These are phyloP conservation scores for Pseudonectria foliicola DNA, from an alignment of 2,329 filamentous ascomycete species.

Conservation along the genomic window DNA sequence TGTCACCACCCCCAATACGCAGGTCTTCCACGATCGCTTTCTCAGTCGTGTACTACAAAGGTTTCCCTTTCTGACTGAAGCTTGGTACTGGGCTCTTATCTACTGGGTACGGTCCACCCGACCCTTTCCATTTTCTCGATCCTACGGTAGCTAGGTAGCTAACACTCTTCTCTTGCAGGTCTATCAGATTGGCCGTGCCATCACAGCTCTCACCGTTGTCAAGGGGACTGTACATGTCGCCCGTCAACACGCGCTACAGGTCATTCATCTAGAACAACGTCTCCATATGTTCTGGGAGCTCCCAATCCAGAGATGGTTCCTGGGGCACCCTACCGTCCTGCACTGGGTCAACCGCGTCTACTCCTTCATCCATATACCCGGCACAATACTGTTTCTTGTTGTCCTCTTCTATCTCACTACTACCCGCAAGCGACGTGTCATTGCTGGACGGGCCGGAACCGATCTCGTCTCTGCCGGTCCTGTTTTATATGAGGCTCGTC, in stretches of 20 bases:
- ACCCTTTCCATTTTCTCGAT: no score
- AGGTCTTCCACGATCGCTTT: constrained; percentile 25
- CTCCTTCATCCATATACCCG: constrained; percentile 72
- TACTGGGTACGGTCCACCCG: constrained; percentile 69
- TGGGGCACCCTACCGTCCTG: constrained; percentile 47
- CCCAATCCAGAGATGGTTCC: constrained; percentile 49
- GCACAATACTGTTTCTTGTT: constrained; percentile 60
- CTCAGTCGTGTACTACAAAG: constrained; percentile 49
- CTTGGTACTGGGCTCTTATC: constrained; percentile 70
- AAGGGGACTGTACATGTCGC: constrained; percentile 62
- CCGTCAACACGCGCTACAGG: constrained; percentile 58
- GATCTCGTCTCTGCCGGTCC: constrained; percentile 32
- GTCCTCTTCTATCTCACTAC: constrained; percentile 66
- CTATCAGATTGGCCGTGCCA: constrained; percentile 67
- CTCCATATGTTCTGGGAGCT: constrained; percentile 61
- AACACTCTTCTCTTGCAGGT: constrained; percentile 39
- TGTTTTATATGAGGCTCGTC: constrained; percentile 46
- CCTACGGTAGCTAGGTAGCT: no score
- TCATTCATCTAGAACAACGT: constrained; percentile 59
- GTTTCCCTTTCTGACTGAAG: constrained; percentile 66
- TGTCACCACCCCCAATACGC: constrained; percentile 26
- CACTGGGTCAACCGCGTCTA: constrained; percentile 66
- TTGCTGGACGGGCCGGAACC: constrained; percentile 18
- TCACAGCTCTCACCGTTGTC: constrained; percentile 62
- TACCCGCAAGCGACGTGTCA: constrained; percentile 42